A percentile compares a stretch with the other conserved stretches of the same genome.
These are phyloP conservation scores for Gyrodon lividus DNA, from an alignment of 768 basidiomycete species.

Conservation along the genomic window DNA sequence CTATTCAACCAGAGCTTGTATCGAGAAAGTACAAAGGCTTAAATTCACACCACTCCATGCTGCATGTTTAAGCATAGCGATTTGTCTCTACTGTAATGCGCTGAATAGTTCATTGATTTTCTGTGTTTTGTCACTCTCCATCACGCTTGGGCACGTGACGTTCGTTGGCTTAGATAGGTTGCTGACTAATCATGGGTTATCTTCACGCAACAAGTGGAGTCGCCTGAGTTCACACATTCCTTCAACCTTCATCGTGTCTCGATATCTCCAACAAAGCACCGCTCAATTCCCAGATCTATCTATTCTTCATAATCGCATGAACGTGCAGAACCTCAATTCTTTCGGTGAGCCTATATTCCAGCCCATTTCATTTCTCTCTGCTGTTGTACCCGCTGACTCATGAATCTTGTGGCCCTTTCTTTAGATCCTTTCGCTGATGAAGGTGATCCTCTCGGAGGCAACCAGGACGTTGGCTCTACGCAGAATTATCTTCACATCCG, in stretches of 20 bases:
- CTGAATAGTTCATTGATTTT: no score
- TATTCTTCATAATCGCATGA: slow-evolving; percentile 75
- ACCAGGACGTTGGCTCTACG: slow-evolving; percentile 76
- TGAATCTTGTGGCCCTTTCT: slow-evolving; percentile 8
- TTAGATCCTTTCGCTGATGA: slow-evolving; percentile 96
- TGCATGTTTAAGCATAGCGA: no score
- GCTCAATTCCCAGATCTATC: slow-evolving; percentile 46
- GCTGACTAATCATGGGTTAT: no score
- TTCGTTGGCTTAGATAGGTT: no score
- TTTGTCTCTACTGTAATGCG: no score
- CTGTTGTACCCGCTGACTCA: slow-evolving; percentile 7
- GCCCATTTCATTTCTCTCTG: slow-evolving; percentile 1
- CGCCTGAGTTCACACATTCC: slow-evolving; percentile 16
- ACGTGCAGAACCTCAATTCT: slow-evolving; percentile 87
- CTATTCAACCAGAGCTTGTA: no score
- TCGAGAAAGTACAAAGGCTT: no score
- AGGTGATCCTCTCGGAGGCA: slow-evolving; percentile 75
- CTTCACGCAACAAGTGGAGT: no score
- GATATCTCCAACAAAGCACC: slow-evolving; percentile 36
- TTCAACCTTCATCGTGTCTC: slow-evolving; percentile 31
- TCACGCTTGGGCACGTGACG: no score
- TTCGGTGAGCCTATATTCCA: slow-evolving; percentile 52
- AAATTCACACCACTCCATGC: no score
- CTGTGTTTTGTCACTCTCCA: no score
- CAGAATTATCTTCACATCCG: slow-evolving; percentile 91